These are phyloP conservation scores for Flaveria ramosissima DNA, from an alignment of 129 eudicot species.

Conservation along the genomic window DNA sequence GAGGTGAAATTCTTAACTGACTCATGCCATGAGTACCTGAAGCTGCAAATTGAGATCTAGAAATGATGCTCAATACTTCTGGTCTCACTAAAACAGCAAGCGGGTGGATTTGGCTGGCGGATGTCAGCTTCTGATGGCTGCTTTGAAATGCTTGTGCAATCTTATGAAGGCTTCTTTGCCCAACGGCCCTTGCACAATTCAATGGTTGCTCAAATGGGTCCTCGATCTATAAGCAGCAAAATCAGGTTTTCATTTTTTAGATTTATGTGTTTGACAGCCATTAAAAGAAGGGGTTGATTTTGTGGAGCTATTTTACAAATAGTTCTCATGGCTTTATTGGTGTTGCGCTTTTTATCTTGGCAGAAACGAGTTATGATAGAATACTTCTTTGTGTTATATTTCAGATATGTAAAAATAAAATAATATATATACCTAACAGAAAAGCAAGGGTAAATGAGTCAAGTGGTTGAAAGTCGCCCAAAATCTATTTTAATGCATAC, in stretches of 20 bases:
- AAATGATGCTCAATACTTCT: slow-evolving; percentile 42
- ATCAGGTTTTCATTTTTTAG: neutral
- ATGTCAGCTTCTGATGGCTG: slow-evolving; percentile 42
- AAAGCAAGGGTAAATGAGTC: neutral
- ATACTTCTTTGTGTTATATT: neutral
- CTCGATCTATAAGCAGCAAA: slow-evolving; percentile 55
- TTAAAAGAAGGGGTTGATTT: neutral
- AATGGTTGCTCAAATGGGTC: slow-evolving; percentile 94
- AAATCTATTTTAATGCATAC: neutral
- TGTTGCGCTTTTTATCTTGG: too few species aligned
- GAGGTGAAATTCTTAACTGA: slow-evolving; percentile 27
- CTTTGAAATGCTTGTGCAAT: slow-evolving; percentile 53
- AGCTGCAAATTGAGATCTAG: slow-evolving; percentile 37
- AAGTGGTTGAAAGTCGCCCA: slow-evolving; percentile 8
- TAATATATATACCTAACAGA: neutral
- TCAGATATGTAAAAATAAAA: neutral
- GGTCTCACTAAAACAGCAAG: slow-evolving; percentile 50
- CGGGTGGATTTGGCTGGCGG: slow-evolving; percentile 38
- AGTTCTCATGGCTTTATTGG: too few species aligned
- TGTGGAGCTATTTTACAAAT: neutral
- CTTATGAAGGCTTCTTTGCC: slow-evolving; percentile 45
- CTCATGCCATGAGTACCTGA: slow-evolving; percentile 24
- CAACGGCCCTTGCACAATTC: slow-evolving; percentile 78
- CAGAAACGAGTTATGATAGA: too few species aligned
- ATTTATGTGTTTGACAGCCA: neutral